Base-by-base conservation (phyloP, 2,329 filamentous ascomycete genomes). In the Ceratocystis huliohia region DNA sequence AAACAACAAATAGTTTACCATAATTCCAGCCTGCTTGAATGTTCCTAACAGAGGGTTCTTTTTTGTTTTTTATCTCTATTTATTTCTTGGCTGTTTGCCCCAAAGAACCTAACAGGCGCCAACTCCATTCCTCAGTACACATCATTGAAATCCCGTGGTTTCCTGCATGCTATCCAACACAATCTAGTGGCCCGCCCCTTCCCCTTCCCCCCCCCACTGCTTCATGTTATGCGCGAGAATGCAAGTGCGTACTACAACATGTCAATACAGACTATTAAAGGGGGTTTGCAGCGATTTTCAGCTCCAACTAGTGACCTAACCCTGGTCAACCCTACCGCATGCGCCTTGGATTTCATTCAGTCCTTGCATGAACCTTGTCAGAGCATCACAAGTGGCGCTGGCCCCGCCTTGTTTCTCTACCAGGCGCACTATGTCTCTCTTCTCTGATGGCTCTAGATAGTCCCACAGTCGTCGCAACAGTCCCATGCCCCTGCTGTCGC, bases 381-480 rank as follows among this genome's bases (percentile, higher is more conserved):
- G 17, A 2, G 44, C 15, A 20, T 8, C 15, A 33, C 22, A 30
- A 15, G 10, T 15, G 2, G 22, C 6, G 8, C 13, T 45, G 0
- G 7, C 61, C 10, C 7, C 7, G 15, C 25, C 17, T 2, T 63
- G 61, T 33, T 5, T 17, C 3, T 17, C 17, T 7, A 63, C 50
- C 2, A 61, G 33, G 4, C 46, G 48, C 1, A 45, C 64, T 22
- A 65, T 33, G 41, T 57, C 64, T 45, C 64, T 57, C 5, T 53
- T 20, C 6, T 65, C 64, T 8, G 17, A 2, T 33, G 53, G 44
- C 41, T 71, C 71, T 28, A 73, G 69, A 53, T 68, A 62, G 7
- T 68, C 68, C 72, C 72, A 73, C 15, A 72, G 66, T 15, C 66
- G 65, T 20, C 63, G 64, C 61, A 73, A 61, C 20, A 70, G 66